Evolutionary conservation across 192 early-diverging fungal genomes (phyloP).

Genomic region (Mortierella claussenii): DNA sequence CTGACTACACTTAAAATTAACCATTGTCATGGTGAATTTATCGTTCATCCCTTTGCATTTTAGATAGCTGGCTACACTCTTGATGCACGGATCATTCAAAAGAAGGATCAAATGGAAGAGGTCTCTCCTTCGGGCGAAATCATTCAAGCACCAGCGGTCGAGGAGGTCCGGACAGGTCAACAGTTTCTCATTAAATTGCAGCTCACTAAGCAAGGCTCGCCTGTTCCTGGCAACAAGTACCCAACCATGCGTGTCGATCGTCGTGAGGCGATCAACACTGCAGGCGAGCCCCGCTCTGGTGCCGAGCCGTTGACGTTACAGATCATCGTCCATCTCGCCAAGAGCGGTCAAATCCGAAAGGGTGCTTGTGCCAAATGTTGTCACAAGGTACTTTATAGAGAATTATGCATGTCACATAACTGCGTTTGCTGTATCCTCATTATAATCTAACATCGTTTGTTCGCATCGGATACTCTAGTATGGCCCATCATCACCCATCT

Average conservation of each 20-base stretch:
- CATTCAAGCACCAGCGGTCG: slow-evolving; percentile 14
- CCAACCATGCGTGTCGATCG: slow-evolving; percentile 50
- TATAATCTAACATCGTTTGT: too few species aligned
- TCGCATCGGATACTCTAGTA: too few species aligned
- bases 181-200: slow-evolving; percentile 46
- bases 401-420: too few species aligned
- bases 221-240: background rate
- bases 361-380: slow-evolving; percentile 50
- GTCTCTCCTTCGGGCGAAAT: slow-evolving; percentile 7
- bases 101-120: slow-evolving; percentile 49
- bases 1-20: too few species aligned
- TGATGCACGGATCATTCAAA: slow-evolving; percentile 49
- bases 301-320: slow-evolving; percentile 35
- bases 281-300: slow-evolving; percentile 40
- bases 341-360: slow-evolving; percentile 37
- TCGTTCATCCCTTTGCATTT: background rate
- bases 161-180: slow-evolving; percentile 44
- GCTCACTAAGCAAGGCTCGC: slow-evolving; percentile 9
- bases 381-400: slow-evolving; percentile 30
- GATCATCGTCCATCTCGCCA: slow-evolving; percentile 43
- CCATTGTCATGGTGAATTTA: background rate
- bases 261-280: slow-evolving; percentile 45
- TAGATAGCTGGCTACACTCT: slow-evolving; percentile 23
- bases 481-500: slow-evolving; percentile 41
- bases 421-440: too few species aligned